Evolutionary conservation across 192 early-diverging fungal species (phyloP).

Genomic region (Piromyces sp.): DNA sequence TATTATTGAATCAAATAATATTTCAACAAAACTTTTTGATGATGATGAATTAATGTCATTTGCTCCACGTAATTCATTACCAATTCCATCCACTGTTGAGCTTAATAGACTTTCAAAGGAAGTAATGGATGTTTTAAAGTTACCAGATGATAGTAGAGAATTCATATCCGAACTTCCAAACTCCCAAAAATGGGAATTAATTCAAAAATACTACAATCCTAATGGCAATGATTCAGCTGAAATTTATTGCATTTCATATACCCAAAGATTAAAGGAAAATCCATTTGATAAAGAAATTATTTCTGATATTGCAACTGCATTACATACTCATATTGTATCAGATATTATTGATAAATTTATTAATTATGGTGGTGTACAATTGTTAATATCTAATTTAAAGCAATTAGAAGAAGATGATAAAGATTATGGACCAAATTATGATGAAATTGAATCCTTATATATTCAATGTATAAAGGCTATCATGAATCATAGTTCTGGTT

Average conservation of each 20-base stretch:
- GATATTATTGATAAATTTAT: not conserved
- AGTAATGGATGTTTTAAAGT: not conserved
- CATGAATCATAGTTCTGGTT: conserved; percentile 37
- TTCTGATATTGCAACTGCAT: not conserved
- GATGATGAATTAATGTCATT: too few relatives aligned
- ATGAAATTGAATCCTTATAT: conserved; percentile 32
- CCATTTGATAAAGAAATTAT: not conserved
- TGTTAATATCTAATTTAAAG: conserved; percentile 19
- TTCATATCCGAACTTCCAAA: not conserved
- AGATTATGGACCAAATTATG: conserved; percentile 13
- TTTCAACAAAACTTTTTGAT: too few relatives aligned
- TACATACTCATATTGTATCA: not conserved
- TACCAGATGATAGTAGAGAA: not conserved
- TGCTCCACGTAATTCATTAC: not conserved
- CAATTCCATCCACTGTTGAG: not conserved
- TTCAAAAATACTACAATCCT: not conserved
- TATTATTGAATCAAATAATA: not conserved
- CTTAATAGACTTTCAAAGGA: not conserved
- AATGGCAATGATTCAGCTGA: not conserved
- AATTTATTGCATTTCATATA: not conserved
- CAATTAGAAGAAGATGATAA: conserved; percentile 16
- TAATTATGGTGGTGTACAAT: conserved; percentile 11
- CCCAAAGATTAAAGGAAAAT: not conserved
- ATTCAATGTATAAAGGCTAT: conserved; percentile 34
- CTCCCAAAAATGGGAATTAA: not conserved